These are phyloP conservation scores for Cordyceps tenuipes DNA, from an alignment of 2,329 filamentous ascomycete genomes.

Conservation along the genomic window DNA sequence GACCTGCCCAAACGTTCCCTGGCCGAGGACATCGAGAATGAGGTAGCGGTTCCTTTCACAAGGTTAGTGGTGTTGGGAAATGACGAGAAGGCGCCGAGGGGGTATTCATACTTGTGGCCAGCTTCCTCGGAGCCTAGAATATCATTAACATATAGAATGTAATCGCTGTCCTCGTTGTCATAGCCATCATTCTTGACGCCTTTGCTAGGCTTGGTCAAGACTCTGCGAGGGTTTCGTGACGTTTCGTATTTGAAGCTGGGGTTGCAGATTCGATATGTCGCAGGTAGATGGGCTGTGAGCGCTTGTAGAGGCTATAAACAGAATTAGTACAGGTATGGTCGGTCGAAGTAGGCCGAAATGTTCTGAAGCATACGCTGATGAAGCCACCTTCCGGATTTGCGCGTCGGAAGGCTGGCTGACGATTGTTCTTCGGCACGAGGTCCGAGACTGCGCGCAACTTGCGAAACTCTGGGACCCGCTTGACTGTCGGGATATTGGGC, in stretches of 20 bases:
- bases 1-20: slow-evolving; percentile 96
- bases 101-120: slow-evolving; percentile 69
- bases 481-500: slow-evolving; percentile 38
- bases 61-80: slow-evolving; percentile 5
- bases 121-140: slow-evolving; percentile 96
- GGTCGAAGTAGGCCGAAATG: background rate
- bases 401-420: slow-evolving; percentile 82
- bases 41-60: slow-evolving; percentile 75
- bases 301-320: slow-evolving; percentile 81
- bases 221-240: slow-evolving; percentile 87
- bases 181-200: slow-evolving; percentile 97
- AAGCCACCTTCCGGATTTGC: slow-evolving; percentile 96
- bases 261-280: slow-evolving; percentile 97
- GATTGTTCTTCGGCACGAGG: slow-evolving; percentile 72
- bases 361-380: slow-evolving; percentile 65
- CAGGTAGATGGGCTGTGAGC: slow-evolving; percentile 82
- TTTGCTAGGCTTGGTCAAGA: slow-evolving; percentile 97
- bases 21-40: slow-evolving; percentile 91
- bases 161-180: slow-evolving; percentile 98
- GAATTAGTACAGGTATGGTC: background rate
- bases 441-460: slow-evolving; percentile 67
- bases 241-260: slow-evolving; percentile 98
- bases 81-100: background rate
- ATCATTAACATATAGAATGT: slow-evolving; percentile 98
- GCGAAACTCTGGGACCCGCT: slow-evolving; percentile 79